Percentiles rank a stretch among this genome's conserved stretches.
phyloP scores from a whole-genome alignment of 2,329 filamentous ascomycete genomes.

The Sarocladium strictum region DNA sequence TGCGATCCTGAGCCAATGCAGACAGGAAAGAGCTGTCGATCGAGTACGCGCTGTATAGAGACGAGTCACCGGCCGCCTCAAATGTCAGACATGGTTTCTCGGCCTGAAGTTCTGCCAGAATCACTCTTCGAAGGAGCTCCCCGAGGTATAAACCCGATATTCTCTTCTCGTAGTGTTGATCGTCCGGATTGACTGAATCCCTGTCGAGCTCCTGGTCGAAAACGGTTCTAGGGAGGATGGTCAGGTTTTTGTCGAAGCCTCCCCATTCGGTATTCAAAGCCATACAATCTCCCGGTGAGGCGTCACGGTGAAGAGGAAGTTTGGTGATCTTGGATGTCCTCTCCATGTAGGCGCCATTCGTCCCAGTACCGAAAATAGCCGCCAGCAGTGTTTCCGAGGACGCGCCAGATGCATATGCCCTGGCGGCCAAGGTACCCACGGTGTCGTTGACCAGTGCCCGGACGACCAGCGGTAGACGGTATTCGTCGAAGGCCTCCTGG shows the following conservation, averaged over 20 bases:
- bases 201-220: constrained; percentile 63
- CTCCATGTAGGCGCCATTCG: constrained; percentile 77
- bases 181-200: constrained; percentile 65
- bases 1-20: constrained; percentile 46
- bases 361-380: constrained; percentile 76
- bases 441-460: constrained; percentile 75
- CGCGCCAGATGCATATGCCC: constrained; percentile 70
- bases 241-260: constrained; percentile 67
- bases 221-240: constrained; percentile 61
- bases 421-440: constrained; percentile 72
- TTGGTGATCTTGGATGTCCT: constrained; percentile 62
- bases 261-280: constrained; percentile 81
- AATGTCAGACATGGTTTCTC: constrained; percentile 11
- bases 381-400: constrained; percentile 65
- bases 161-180: constrained; percentile 79
- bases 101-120: constrained; percentile 37
- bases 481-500: constrained; percentile 64
- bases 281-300: constrained; percentile 44
- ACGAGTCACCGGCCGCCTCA: background rate
- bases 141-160: constrained; percentile 79
- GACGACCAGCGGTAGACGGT: constrained; percentile 63
- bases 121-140: constrained; percentile 62
- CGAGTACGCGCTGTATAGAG: constrained; percentile 57
- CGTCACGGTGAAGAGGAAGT: constrained; percentile 24
- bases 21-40: constrained; percentile 64